phyloP scores from a whole-genome alignment of 1,284 basidiomycete genomes.

The Neotropicomus parvogracilis region DNA sequence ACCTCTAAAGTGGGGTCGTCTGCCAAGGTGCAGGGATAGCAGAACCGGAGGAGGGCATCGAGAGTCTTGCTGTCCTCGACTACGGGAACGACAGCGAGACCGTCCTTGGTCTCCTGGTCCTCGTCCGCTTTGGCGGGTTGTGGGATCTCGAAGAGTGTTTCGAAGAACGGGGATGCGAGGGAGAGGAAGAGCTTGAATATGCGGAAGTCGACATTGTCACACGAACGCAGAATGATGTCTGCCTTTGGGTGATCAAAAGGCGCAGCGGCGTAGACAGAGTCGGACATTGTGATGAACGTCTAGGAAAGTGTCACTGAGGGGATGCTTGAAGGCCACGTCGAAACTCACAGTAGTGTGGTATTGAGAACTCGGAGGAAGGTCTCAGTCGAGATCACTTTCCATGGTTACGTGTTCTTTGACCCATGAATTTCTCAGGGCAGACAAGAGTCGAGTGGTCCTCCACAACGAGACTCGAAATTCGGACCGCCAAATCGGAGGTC shows the following conservation, averaged over 20 bases:
- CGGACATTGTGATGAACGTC: slow-evolving; percentile 2
- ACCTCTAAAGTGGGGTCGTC: slow-evolving; percentile 18
- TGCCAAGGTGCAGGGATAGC: slow-evolving; percentile 28
- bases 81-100: slow-evolving; percentile 22
- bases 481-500: no score
- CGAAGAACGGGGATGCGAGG: slow-evolving; percentile 37
- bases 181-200: slow-evolving; percentile 35
- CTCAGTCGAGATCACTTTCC: no score
- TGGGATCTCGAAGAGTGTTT: slow-evolving; percentile 36
- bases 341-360: not conserved
- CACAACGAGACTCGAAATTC: no score
- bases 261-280: not conserved
- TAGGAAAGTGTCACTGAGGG: not conserved
- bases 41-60: slow-evolving; percentile 28
- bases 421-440: no score
- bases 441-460: no score
- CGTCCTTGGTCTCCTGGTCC: slow-evolving; percentile 9
- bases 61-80: slow-evolving; percentile 25
- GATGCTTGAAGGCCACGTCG: not conserved
- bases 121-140: slow-evolving; percentile 10
- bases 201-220: slow-evolving; percentile 30
- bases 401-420: no score
- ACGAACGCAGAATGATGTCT: slow-evolving; percentile 36
- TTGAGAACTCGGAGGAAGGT: no score
- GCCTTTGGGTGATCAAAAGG: slow-evolving; percentile 24